A percentile compares a stretch with the other conserved stretches of the same genome.
Evolutionary conservation across 1,284 basidiomycete species (phyloP).

Genomic region (Takashimella tepidaria): DNA sequence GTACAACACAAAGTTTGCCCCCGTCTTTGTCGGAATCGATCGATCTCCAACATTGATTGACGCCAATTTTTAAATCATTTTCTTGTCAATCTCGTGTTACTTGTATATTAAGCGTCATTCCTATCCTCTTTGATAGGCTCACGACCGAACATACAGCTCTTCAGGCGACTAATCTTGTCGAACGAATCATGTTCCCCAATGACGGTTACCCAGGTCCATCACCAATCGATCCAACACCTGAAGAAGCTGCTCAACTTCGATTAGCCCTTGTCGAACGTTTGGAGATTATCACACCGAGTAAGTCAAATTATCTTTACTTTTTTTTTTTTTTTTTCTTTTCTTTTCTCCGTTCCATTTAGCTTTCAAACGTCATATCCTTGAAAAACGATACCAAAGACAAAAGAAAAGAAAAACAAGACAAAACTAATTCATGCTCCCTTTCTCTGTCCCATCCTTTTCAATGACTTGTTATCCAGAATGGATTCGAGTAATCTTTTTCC

Average conservation of each 20-base stretch:
- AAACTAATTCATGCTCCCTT: too few relatives aligned
- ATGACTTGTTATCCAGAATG: too few relatives aligned
- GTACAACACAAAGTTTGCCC: too few relatives aligned
- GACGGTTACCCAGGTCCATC: constrained; percentile 38
- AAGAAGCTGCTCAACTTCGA: constrained; percentile 25
- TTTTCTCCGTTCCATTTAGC: too few relatives aligned
- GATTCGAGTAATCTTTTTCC: constrained; percentile 9
- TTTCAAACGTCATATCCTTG: neutral
- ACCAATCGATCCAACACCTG: constrained; percentile 34
- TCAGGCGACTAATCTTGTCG: constrained; percentile 23
- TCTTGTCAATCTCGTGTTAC: neutral
- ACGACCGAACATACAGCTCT: constrained; percentile 9
- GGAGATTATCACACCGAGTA: constrained; percentile 24
- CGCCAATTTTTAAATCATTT: neutral
- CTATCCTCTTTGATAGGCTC: neutral
- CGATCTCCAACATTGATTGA: neutral
- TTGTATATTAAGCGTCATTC: neutral
- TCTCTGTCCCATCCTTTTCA: too few relatives aligned
- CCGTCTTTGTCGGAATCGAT: too few relatives aligned
- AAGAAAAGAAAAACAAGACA: neutral
- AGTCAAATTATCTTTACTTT: constrained; percentile 11
- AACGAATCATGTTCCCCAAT: constrained; percentile 36
- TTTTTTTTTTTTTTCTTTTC: too few relatives aligned
- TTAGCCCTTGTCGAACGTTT: constrained; percentile 19
- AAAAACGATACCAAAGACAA: neutral